Evolutionary conservation across 106 monocot genomes (phyloP).

Genomic region (Dioscorea alata): DNA sequence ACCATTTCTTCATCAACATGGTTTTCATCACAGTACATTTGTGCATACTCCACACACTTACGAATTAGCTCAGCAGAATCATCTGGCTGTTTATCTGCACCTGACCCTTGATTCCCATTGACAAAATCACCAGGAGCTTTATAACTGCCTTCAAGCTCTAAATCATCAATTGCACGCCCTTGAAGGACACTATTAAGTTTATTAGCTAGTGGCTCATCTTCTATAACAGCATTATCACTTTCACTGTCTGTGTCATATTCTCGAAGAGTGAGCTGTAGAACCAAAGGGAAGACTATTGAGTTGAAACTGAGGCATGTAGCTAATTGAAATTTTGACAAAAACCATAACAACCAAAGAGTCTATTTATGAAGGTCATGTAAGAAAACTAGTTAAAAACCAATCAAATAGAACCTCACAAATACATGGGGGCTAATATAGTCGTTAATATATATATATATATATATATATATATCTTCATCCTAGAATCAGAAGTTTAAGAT

Average conservation of each 20-base stretch:
- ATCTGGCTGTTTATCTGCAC: conserved; percentile 5
- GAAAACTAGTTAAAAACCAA: no score
- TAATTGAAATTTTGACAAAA: no score
- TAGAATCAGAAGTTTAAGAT: no score
- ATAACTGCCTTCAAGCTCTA: conserved; percentile 45
- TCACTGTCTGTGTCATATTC: conserved; percentile 59
- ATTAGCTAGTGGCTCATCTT: conserved; percentile 38
- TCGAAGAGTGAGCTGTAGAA: conserved; percentile 51
- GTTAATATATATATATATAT: no score
- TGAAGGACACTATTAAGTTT: conserved; percentile 66
- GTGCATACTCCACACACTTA: conserved; percentile 79
- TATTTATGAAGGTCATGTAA: no score
- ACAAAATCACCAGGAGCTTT: conserved; percentile 48
- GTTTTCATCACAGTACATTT: conserved; percentile 59
- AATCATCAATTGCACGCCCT: conserved; percentile 31
- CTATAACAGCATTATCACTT: conserved; percentile 27
- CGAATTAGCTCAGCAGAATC: conserved; percentile 49
- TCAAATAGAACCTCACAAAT: no score
- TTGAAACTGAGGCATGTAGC: no score
- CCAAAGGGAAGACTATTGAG: not conserved
- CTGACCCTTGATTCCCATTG: conserved; percentile 17
- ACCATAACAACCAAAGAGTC: no score
- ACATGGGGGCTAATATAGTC: no score
- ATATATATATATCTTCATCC: no score
- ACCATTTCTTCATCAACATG: conserved; percentile 40